Conservation (phyloP, 23 red algal genomes). For the Gracilaria caudata region DNA sequence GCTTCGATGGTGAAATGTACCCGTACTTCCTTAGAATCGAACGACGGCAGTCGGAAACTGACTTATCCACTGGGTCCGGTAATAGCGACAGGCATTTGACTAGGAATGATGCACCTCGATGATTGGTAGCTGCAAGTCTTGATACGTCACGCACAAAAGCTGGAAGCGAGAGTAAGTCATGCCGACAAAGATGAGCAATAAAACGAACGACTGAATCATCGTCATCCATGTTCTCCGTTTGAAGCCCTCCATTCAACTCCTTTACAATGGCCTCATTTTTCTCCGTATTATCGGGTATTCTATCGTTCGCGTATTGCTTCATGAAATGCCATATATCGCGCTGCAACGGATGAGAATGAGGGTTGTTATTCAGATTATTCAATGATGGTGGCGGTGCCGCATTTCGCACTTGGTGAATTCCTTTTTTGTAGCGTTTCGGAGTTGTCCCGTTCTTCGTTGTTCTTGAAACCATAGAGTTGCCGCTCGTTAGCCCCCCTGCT, state of each 20-base stretch:
- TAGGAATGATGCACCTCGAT: slow-evolving; percentile 35
- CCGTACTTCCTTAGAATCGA: slow-evolving; percentile 59
- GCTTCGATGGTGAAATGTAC: slow-evolving; percentile 21
- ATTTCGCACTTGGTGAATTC: slow-evolving; percentile 26
- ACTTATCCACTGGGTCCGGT: slow-evolving; percentile 37
- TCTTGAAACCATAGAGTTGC: background rate
- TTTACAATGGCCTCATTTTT: slow-evolving; percentile 15
- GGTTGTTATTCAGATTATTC: background rate
- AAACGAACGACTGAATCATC: slow-evolving; percentile 54
- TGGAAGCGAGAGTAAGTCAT: slow-evolving; percentile 34
- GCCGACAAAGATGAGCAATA: slow-evolving; percentile 53
- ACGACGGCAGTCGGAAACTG: slow-evolving; percentile 40
- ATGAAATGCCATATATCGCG: slow-evolving; percentile 66
- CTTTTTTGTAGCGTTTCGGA: slow-evolving; percentile 23
- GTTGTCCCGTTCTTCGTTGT: background rate
- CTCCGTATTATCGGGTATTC: background rate
- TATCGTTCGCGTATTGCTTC: slow-evolving; percentile 36
- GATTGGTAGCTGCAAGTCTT: slow-evolving; percentile 17
- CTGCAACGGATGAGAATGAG: slow-evolving; percentile 41
- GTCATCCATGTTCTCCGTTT: slow-evolving; percentile 5
- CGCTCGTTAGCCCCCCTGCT: background rate
- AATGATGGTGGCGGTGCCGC: background rate
- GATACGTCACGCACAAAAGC: slow-evolving; percentile 44
- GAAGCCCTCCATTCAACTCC: background rate
- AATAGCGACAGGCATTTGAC: slow-evolving; percentile 55